Base-by-base conservation (phyloP, 805 yeast genomes). In the Wickerhamomyces kurtzmanii region DNA sequence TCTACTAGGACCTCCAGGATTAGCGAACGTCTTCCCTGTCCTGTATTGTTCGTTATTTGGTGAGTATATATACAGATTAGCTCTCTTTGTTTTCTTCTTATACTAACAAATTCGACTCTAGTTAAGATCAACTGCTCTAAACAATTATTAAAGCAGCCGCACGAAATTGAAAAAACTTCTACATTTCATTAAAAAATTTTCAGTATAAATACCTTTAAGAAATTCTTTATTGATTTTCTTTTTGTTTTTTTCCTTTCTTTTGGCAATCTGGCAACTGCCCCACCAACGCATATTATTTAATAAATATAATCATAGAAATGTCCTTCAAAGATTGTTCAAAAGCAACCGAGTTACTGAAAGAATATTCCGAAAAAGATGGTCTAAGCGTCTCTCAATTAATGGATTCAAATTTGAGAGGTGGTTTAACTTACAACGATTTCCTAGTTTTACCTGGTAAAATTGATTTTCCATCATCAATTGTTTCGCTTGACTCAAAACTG, bases 371-470 rank as follows among this genome's bases (percentile, higher is more conserved):
- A 45, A 75, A 70, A 53, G 98, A 91, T 56, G 98, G 98, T 39
- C 70, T 91, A 42, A 76, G 81, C 38, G 80, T 82, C 47, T 65
- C 72, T 34, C 71, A 81, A 42, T 73, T 91, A 58, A 83, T 91
- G 81, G 94, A 91, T 65, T 85, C 96, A 28, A 64, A 73, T 43
- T 57, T 64, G 45, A 80, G 91, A 62, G 98, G 98, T 57, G 98
- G 98, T 33, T 74, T 91, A 53, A 91, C 98, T 42, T 91, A 91
- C 68, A 91, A 91, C 54, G 98, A 91, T 64, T 85, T 91, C 58
- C 71, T 91, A 58, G 71, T 91, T 45, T 73, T 91, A 48, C 98
- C 98, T 42, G 96, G 97, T 39, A 84, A 85, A 65, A 83, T 89
- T 51, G 69, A 75, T 47, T 87, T 87, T 66, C 83, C 96, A 37